Evolutionary conservation across 2,329 filamentous ascomycete genomes (phyloP).

Genomic region (Rhynchosporium agropyri): DNA sequence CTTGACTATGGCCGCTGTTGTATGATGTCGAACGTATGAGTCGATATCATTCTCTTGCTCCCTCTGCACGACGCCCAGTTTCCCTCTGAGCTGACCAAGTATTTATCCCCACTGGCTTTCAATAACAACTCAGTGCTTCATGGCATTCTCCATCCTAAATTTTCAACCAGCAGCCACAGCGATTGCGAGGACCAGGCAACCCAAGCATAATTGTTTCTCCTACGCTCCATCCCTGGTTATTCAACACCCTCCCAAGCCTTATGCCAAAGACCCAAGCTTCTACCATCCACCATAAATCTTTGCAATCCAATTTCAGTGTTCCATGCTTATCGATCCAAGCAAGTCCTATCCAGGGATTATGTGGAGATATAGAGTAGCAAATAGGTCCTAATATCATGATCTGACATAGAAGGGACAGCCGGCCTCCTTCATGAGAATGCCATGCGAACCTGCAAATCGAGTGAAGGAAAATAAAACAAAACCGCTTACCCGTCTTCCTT

Average conservation of each 20-base stretch:
- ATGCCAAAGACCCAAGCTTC: background rate
- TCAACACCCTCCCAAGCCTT: background rate
- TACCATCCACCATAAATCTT: background rate
- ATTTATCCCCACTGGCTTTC: slow-evolving; percentile 8
- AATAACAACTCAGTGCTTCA: slow-evolving; percentile 2
- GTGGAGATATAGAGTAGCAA: background rate
- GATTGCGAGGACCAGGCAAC: background rate
- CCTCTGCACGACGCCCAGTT: slow-evolving; percentile 22
- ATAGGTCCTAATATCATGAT: background rate
- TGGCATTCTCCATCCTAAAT: background rate
- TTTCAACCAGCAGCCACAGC: background rate
- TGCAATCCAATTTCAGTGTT: background rate
- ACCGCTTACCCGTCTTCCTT: slow-evolving; percentile 90
- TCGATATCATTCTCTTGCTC: slow-evolving; percentile 30
- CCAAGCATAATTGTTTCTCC: background rate
- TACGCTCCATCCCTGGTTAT: background rate
- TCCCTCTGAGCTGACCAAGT: slow-evolving; percentile 5
- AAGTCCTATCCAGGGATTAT: background rate
- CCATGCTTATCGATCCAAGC: background rate
- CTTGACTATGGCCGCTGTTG: slow-evolving; percentile 43
- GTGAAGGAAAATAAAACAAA: slow-evolving; percentile 35
- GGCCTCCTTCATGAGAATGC: background rate
- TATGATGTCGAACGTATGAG: slow-evolving; percentile 40
- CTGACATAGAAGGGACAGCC: background rate
- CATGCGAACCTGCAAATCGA: slow-evolving; percentile 12